Conservation (phyloP, 306 rosid species). For the Corylus heterophylla region DNA sequence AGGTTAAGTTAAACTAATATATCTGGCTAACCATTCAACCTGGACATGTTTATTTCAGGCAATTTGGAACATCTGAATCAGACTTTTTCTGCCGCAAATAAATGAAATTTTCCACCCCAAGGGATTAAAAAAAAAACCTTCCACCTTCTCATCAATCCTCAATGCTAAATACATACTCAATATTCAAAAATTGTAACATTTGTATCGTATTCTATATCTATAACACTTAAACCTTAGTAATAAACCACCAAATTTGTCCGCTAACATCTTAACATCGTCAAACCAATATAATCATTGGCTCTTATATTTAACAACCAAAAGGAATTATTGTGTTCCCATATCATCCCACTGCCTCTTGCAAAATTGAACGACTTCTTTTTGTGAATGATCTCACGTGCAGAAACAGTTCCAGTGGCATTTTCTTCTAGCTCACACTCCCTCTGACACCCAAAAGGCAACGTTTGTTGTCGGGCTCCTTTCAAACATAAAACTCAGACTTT, state of each 20-base stretch:
- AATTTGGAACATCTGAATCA: background rate
- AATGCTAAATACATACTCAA: background rate
- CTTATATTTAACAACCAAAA: background rate
- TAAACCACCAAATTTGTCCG: background rate
- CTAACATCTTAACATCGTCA: background rate
- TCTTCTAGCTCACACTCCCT: background rate
- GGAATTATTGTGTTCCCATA: background rate
- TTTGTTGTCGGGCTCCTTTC: conserved; percentile 5
- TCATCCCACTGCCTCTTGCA: background rate
- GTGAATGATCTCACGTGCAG: background rate
- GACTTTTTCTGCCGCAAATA: background rate
- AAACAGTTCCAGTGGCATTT: background rate
- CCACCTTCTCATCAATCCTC: background rate
- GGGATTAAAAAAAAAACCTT: background rate
- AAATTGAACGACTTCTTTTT: background rate
- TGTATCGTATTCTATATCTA: background rate
- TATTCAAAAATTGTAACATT: background rate
- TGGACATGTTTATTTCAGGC: background rate
- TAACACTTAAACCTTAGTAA: background rate
- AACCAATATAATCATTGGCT: background rate
- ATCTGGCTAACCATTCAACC: background rate
- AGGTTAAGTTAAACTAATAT: background rate
- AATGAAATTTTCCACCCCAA: background rate
- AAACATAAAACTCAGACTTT: background rate
- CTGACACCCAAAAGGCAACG: background rate